Percentiles rank a stretch among this genome's conserved stretches.
phyloP scores from a whole-genome alignment of 352 stramenopile genomes.

The Phytophthora melonis region DNA sequence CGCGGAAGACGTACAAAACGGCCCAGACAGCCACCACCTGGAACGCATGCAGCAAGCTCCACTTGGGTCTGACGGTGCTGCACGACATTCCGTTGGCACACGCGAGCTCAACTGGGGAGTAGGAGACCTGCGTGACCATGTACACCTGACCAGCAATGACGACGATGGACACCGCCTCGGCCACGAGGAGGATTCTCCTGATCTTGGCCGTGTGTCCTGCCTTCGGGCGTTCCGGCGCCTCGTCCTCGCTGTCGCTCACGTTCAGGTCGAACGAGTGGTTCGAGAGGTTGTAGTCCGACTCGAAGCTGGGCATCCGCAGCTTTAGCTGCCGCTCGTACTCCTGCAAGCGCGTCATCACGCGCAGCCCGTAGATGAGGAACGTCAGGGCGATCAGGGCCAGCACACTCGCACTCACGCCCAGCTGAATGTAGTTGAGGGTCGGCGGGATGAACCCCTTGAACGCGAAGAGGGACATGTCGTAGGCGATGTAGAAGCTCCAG shows the following conservation, averaged over 20 bases:
- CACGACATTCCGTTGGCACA: conserved; percentile 42
- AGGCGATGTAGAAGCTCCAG: conserved; percentile 49
- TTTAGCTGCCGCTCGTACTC: conserved; percentile 35
- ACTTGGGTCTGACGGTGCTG: conserved; percentile 19
- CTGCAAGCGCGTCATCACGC: conserved; percentile 32
- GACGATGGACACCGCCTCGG: conserved; percentile 27
- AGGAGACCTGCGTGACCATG: conserved; percentile 20
- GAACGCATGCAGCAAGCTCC: conserved; percentile 39
- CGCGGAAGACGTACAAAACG: conserved; percentile 40
- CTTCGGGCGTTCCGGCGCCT: conserved; percentile 11
- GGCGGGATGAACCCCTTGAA: conserved; percentile 48
- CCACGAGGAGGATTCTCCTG: conserved; percentile 39
- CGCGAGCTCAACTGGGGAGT: conserved; percentile 26
- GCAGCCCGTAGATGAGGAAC: conserved; percentile 45
- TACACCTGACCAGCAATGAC: conserved; percentile 37
- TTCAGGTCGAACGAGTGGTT: conserved; percentile 37
- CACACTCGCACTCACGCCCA: conserved; percentile 32
- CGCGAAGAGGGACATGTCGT: conserved; percentile 40
- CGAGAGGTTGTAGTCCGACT: conserved; percentile 29
- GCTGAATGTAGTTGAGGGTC: conserved; percentile 37
- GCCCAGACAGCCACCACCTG: conserved; percentile 38
- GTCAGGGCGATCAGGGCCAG: conserved; percentile 32
- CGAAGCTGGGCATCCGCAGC: conserved; percentile 16
- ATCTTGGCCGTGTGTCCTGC: conserved; percentile 41
- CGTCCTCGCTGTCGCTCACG: conserved; percentile 33